phyloP scores from a whole-genome alignment of 768 basidiomycete species.

The Sarcodon sp. region DNA sequence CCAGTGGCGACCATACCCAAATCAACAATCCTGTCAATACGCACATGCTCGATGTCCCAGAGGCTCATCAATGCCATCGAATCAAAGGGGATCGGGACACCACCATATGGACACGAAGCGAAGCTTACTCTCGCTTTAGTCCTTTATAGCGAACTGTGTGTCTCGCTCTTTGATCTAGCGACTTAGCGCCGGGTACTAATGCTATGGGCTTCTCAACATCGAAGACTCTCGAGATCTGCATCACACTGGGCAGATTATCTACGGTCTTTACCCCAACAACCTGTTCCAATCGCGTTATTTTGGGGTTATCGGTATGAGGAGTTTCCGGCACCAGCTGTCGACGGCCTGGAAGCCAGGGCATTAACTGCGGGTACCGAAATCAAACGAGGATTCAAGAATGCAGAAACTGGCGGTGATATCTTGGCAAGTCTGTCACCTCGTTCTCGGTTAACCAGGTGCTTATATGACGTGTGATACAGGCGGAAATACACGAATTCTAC shows the following conservation, averaged over 20 bases:
- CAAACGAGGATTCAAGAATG: conserved; percentile 11
- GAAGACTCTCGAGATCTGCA: conserved; percentile 30
- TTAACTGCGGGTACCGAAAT: conserved; percentile 23
- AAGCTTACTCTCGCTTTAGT: conserved; percentile 51
- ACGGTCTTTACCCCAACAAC: conserved; percentile 40
- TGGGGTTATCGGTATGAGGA: conserved; percentile 27
- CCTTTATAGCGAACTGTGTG: conserved; percentile 55
- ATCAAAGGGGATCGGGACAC: conserved; percentile 16
- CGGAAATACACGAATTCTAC: conserved; percentile 13
- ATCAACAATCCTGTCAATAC: conserved; percentile 44
- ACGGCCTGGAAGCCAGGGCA: conserved; percentile 16
- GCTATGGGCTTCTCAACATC: conserved; percentile 4
- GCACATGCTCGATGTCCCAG: conserved; percentile 35
- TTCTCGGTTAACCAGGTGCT: neutral
- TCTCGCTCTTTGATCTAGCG: conserved; percentile 5
- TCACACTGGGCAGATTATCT: conserved; percentile 60
- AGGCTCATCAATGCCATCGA: conserved; percentile 1
- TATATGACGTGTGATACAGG: conserved; percentile 7
- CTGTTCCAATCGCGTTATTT: conserved; percentile 47
- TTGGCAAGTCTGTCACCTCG: conserved; percentile 6
- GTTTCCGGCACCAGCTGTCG: conserved; percentile 8
- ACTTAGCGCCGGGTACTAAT: conserved; percentile 4
- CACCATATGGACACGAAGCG: conserved; percentile 41
- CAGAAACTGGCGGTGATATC: conserved; percentile 4
- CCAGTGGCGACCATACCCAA: conserved; percentile 59